phyloP scores from a whole-genome alignment of 1,284 basidiomycete genomes.

The Sphaerobolus stellatus region DNA sequence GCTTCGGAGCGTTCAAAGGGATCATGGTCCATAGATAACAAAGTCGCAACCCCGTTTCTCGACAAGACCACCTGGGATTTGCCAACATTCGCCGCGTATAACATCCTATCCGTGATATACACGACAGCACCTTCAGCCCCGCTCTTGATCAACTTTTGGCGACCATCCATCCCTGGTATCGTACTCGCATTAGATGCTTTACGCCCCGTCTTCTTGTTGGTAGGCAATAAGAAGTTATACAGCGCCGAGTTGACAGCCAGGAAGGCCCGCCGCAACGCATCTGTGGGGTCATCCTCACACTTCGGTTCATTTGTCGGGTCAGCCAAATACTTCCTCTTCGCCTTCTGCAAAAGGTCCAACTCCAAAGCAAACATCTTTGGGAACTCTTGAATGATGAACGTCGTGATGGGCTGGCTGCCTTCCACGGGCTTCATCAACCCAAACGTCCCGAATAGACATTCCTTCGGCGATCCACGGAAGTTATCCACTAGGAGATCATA shows the following conservation, averaged over 20 bases:
- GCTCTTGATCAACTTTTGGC: conserved; percentile 11
- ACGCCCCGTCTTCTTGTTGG: conserved; percentile 43
- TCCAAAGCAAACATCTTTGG: conserved; percentile 62
- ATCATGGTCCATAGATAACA: conserved; percentile 84
- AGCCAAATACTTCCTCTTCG: conserved; percentile 56
- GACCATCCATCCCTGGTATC: conserved; percentile 23
- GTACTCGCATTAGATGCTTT: conserved; percentile 71
- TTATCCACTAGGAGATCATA: conserved; percentile 91
- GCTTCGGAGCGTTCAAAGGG: conserved; percentile 89
- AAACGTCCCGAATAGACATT: conserved; percentile 97
- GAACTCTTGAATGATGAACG: conserved; percentile 83
- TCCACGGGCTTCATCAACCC: conserved; percentile 64
- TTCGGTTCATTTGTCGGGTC: conserved; percentile 45
- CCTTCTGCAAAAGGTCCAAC: too few species aligned
- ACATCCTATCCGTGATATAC: conserved; percentile 78
- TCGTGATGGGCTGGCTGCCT: conserved; percentile 36
- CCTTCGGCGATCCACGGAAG: conserved; percentile 75
- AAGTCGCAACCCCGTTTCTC: conserved; percentile 72
- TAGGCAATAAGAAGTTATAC: conserved; percentile 65
- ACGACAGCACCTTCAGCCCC: conserved; percentile 88
- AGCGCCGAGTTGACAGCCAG: conserved; percentile 79
- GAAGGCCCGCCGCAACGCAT: conserved; percentile 86
- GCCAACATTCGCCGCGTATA: conserved; percentile 92
- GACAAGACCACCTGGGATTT: conserved; percentile 90
- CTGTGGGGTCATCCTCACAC: conserved; percentile 59